Conservation (phyloP, 805 yeast genomes). For the Cyberlindnera euphorbiae region DNA sequence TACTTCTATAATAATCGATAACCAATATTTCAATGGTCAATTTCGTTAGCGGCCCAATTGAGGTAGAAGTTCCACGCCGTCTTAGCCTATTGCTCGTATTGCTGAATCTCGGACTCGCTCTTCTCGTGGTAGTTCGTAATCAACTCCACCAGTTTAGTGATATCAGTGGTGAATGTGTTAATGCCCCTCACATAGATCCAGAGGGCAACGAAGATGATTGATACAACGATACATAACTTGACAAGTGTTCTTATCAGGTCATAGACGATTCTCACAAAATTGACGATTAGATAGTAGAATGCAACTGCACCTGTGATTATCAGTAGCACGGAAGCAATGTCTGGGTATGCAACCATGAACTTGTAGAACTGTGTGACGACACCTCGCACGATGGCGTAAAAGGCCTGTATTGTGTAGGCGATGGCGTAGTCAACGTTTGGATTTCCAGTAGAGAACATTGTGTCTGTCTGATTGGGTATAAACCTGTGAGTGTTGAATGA, state of each 20-base stretch:
- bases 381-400: neutral
- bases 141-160: conserved; percentile 1
- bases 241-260: conserved; percentile 21
- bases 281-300: conserved; percentile 27
- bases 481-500: no score
- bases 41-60: conserved; percentile 1
- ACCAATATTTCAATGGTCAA: neutral
- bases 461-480: no score
- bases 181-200: conserved; percentile 32
- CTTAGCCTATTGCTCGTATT: conserved; percentile 1
- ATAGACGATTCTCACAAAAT: conserved; percentile 22
- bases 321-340: conserved; percentile 22
- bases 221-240: conserved; percentile 25
- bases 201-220: conserved; percentile 15
- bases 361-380: conserved; percentile 1
- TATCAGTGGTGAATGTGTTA: conserved; percentile 1
- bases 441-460: conserved; percentile 20
- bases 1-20: no score
- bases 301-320: conserved; percentile 20
- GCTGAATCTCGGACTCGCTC: neutral
- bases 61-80: neutral
- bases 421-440: conserved; percentile 19
- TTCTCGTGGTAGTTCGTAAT: neutral
- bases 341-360: conserved; percentile 30
- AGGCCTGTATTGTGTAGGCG: conserved; percentile 7